Base-by-base conservation (phyloP, 164 flowering plant species). In the Saururus chinensis region DNA sequence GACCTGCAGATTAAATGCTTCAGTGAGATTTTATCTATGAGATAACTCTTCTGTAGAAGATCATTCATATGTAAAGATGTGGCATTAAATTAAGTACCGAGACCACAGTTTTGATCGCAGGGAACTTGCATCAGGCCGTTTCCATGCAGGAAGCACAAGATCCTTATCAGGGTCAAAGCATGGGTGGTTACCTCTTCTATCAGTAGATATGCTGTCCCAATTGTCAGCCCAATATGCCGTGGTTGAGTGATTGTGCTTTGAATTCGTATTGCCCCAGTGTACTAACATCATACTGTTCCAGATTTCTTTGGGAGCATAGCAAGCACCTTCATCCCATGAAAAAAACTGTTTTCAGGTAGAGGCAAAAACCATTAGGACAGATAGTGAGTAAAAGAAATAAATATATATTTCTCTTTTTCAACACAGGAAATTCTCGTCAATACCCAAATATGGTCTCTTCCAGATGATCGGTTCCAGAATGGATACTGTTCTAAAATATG, bases 251-350 rank as follows among this genome's bases (percentile, higher is more conserved):
- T 88, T 90, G 70, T 93, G 95, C 80, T 88, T 93, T 62, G 89
- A 76, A 66, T 93, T 93, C 59, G 99, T 90, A 71, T 93, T 93
- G 30, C 99, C 99, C 99, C 99, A 93, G 70, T 93, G 99, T 66
- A 90, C 97, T 76, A 93, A 75, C 99, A 93, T 93, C 96, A 85
- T 93, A 75, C 99, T 93, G 72, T 77, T 84, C 97, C 99, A 87
- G 66, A 93, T 93, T 77, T 93, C 99, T 80, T 93, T 93, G 6
- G 99, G 99, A 54, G 99, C 99, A 81, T 84, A 90, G 79, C 99
- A 93, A 74, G 99, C 97, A 81, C 99, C 96, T 87, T 93, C 99
- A 81, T 93, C 99, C 99, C 99, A 93, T 62, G 96, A 81, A 81
- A 93, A 93, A 70, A 70, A 87, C 99, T 93, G 88, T 85, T 81